Percentiles rank a stretch among this genome's conserved stretches.
Conservation (phyloP, 1,139 yeast genomes). For the Meyerozyma elateridarum region DNA sequence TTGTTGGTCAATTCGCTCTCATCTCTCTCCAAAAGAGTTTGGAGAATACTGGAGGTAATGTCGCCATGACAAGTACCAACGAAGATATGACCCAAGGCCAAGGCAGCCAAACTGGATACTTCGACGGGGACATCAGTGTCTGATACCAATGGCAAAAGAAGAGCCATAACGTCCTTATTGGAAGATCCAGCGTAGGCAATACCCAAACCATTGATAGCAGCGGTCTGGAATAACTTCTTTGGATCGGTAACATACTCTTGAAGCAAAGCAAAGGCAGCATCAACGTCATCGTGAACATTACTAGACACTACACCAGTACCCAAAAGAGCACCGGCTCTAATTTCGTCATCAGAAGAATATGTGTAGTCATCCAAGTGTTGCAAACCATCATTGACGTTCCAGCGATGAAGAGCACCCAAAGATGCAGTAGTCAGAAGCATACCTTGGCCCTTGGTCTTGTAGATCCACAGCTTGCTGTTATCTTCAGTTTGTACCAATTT, state of each 20-base stretch:
- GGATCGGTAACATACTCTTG: conserved; percentile 68
- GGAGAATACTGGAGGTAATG: conserved; percentile 83
- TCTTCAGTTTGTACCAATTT: conserved; percentile 72
- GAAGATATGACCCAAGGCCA: conserved; percentile 89
- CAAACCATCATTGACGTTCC: conserved; percentile 89
- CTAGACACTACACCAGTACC: conserved; percentile 95
- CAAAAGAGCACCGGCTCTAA: conserved; percentile 92
- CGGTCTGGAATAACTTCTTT: conserved; percentile 55
- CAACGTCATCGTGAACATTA: conserved; percentile 94
- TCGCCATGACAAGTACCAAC: conserved; percentile 97
- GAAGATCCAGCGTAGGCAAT: conserved; percentile 94
- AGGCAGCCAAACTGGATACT: conserved; percentile 78
- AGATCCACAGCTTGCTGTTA: conserved; percentile 79
- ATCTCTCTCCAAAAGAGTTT: conserved; percentile 84
- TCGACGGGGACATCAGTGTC: conserved; percentile 74
- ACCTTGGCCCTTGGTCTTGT: conserved; percentile 87
- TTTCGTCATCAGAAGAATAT: conserved; percentile 79
- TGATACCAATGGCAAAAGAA: conserved; percentile 82
- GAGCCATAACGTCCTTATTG: conserved; percentile 74
- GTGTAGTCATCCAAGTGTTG: conserved; percentile 86
- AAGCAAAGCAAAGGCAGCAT: conserved; percentile 80
- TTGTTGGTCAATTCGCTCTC: conserved; percentile 72
- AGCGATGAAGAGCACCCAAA: conserved; percentile 82
- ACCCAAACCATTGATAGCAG: conserved; percentile 89
- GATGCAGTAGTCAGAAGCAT: conserved; percentile 95